Conservation (phyloP, 306 rosid species). For the Ochetophila trinervis region DNA sequence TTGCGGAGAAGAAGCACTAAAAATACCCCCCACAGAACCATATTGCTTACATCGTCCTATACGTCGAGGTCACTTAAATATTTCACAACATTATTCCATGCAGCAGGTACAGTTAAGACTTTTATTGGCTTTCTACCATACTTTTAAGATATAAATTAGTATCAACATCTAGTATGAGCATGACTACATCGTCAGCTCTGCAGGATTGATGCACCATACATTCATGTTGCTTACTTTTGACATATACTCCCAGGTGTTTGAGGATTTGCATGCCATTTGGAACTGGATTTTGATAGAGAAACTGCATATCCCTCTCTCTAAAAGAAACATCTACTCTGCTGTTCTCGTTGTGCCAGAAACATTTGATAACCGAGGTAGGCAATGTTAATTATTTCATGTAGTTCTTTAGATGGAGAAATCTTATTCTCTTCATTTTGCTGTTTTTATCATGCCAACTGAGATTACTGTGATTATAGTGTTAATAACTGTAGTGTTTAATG, state of each 20-base stretch:
- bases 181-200: background rate
- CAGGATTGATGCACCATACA: background rate
- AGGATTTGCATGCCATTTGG: conserved; percentile 84
- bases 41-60: conserved; percentile 85
- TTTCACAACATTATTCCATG: conserved; percentile 82
- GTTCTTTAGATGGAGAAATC: background rate
- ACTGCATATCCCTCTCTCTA: conserved; percentile 66
- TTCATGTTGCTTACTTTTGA: conserved; percentile 21
- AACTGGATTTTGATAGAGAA: conserved; percentile 85
- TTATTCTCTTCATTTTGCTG: background rate
- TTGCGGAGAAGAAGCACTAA: conserved; percentile 85
- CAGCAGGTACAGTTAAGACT: conserved; percentile 63
- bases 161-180: background rate
- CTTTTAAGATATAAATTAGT: background rate
- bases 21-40: conserved; percentile 66
- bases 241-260: conserved; percentile 60
- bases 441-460: background rate
- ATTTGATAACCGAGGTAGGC: conserved; percentile 84
- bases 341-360: conserved; percentile 84
- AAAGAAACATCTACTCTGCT: conserved; percentile 80
- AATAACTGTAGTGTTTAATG: background rate
- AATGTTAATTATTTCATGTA: conserved; percentile 15
- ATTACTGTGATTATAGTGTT: background rate
- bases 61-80: conserved; percentile 90
- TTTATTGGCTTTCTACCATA: conserved; percentile 15